These are phyloP conservation scores for Misopates orontium DNA, from an alignment of 257 asterid genomes.

Conservation along the genomic window DNA sequence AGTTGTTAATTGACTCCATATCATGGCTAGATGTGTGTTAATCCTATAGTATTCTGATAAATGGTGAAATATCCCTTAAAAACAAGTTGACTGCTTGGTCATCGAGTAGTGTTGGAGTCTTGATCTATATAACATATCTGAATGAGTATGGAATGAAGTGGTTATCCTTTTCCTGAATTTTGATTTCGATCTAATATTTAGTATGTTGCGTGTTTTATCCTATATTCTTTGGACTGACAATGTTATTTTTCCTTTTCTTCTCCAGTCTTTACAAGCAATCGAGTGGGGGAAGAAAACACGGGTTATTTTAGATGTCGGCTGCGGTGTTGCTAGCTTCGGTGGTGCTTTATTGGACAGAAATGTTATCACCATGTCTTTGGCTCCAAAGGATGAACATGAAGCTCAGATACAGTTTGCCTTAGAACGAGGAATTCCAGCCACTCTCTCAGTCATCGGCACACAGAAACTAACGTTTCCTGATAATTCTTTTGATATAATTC, in stretches of 20 bases:
- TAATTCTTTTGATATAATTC: slow-evolving; percentile 77
- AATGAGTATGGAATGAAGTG: not conserved
- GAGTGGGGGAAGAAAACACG: slow-evolving; percentile 82
- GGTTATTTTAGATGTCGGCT: slow-evolving; percentile 91
- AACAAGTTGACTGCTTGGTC: not conserved
- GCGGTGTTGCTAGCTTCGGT: slow-evolving; percentile 99
- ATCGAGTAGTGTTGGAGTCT: not conserved
- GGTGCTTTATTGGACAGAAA: slow-evolving; percentile 77
- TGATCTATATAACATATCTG: slow-evolving; percentile 12
- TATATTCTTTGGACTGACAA: not conserved
- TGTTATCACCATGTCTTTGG: slow-evolving; percentile 89
- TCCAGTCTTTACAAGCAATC: slow-evolving; percentile 64
- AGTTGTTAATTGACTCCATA: too few relatives aligned
- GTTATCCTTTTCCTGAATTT: not conserved
- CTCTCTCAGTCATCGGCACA: slow-evolving; percentile 86
- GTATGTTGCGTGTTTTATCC: not conserved
- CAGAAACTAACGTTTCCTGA: slow-evolving; percentile 80
- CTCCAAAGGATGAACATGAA: slow-evolving; percentile 99
- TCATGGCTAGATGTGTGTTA: not conserved
- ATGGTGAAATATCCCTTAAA: not conserved
- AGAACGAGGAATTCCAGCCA: slow-evolving; percentile 94
- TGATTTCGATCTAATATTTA: slow-evolving; percentile 2
- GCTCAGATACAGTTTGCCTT: slow-evolving; percentile 99
- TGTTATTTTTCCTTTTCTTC: not conserved
- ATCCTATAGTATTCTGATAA: not conserved